Conservation (phyloP, 176 grass and related monocot species). For the Otatea glauca region DNA sequence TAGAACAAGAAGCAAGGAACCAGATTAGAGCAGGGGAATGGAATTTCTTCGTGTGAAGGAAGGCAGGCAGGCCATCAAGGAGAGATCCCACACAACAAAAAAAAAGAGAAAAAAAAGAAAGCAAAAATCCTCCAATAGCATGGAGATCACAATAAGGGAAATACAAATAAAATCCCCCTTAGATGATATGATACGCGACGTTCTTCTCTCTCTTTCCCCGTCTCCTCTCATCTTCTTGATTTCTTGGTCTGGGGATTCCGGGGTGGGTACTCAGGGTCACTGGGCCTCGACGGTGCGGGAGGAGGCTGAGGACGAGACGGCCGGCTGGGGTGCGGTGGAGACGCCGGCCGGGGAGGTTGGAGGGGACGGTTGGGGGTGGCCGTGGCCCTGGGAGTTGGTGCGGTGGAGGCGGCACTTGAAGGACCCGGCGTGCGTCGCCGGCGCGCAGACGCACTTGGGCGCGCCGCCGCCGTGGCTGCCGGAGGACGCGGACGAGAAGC, state of each 20-base stretch:
- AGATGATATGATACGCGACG: constrained; percentile 11
- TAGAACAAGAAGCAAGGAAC: not conserved
- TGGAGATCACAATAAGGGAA: constrained; percentile 45
- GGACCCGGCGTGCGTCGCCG: constrained; percentile 70
- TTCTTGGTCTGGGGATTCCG: constrained; percentile 1
- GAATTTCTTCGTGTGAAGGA: constrained; percentile 18
- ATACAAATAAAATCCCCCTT: constrained; percentile 51
- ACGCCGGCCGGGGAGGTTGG: constrained; percentile 5
- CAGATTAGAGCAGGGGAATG: not conserved
- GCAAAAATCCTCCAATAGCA: not conserved
- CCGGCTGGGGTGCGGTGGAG: not conserved
- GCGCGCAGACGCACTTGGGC: constrained; percentile 79
- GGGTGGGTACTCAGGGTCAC: constrained; percentile 27
- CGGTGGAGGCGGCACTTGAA: constrained; percentile 98
- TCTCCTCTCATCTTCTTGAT: not conserved
- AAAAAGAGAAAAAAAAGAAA: not conserved
- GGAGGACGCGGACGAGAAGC: constrained; percentile 53
- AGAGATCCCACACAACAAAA: constrained; percentile 34
- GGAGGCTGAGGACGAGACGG: constrained; percentile 35
- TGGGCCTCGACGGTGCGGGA: constrained; percentile 69
- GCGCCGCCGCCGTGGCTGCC: constrained; percentile 34
- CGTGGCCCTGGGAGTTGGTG: constrained; percentile 52
- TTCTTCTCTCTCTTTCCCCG: not conserved
- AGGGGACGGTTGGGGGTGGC: constrained; percentile 46
- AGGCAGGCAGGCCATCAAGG: not conserved